These are phyloP conservation scores for Fusarium fracticaudum DNA, from an alignment of 2,329 filamentous ascomycete genomes.

Conservation along the genomic window DNA sequence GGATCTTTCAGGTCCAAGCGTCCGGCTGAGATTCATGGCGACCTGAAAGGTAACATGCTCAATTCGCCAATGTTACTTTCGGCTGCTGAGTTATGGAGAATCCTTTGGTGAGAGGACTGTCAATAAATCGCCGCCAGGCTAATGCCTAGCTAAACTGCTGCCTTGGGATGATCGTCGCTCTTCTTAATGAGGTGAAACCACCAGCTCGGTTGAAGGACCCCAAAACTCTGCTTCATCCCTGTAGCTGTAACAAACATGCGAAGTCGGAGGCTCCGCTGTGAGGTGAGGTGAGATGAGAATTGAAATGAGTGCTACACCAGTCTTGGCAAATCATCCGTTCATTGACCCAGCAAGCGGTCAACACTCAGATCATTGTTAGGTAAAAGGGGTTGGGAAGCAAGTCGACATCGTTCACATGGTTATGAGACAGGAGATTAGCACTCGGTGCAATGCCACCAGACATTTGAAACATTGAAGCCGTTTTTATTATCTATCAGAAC, in stretches of 20 bases:
- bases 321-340: slow-evolving; percentile 27
- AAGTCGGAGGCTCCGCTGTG: slow-evolving; percentile 15
- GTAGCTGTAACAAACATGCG: slow-evolving; percentile 13
- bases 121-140: slow-evolving; percentile 7
- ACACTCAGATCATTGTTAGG: neutral
- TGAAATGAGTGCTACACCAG: slow-evolving; percentile 19
- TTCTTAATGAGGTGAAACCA: slow-evolving; percentile 30
- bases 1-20: slow-evolving; percentile 23
- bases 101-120: slow-evolving; percentile 13
- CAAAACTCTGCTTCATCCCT: slow-evolving; percentile 16
- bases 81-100: slow-evolving; percentile 26
- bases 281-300: slow-evolving; percentile 23
- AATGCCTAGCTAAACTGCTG: slow-evolving; percentile 14
- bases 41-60: slow-evolving; percentile 25
- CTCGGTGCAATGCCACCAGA: neutral
- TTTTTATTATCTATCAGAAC: slow-evolving; percentile 44
- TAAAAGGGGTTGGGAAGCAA: slow-evolving; percentile 17
- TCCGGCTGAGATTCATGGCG: slow-evolving; percentile 17
- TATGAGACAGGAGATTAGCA: slow-evolving; percentile 6
- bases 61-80: slow-evolving; percentile 25
- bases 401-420: slow-evolving; percentile 1
- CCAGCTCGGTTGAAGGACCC: slow-evolving; percentile 26
- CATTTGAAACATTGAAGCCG: slow-evolving; percentile 32
- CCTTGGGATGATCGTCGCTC: slow-evolving; percentile 25
- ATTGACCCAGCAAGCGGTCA: slow-evolving; percentile 1